Base-by-base conservation (phyloP, 73 alveolate genomes). In the Effrenium voratum region DNA sequence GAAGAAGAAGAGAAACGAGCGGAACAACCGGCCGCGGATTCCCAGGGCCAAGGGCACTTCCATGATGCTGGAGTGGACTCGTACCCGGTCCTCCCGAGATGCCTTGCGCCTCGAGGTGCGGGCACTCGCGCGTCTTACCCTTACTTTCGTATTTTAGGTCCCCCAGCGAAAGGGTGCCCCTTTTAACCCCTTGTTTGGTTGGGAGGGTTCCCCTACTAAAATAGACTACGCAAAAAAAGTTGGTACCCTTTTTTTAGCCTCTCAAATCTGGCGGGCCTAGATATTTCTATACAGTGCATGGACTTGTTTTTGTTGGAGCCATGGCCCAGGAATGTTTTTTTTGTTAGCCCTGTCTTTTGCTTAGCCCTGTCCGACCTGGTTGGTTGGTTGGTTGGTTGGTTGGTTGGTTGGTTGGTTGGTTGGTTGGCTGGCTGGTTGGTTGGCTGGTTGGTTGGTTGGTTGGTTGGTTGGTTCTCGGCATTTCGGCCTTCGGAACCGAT, bases 1-100 rank as follows among this genome's bases (percentile, higher is more conserved):
- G 26, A 52, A 12, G 63, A 19, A 8, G 63, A 52, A 19, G 63
- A 52, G 63, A 52, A 52, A 12, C 63, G 26, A 12, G 63, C 63
- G 19, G 19, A 19, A 52, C 63, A 19, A 52, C 63, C 63, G 63
- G 8, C 26, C 63, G 26, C 26, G 63, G 63, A 52, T 52, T 34
- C 66, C 34, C 15, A 87, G 95, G 95, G 80, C 80, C 47, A 87
- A 87, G 40, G 95, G 63, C 49, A 72, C 46, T 34, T 63, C 85
- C 72, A 45, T 87, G 72, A 63, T 87, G 95, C 49, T 87, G 95
- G 95, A 87, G 52, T 87, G 95, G 95, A 43, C 95, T 13, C 79
- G 80, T 6, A 87, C 84, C 1, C 95, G 95, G 5, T 87, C 95
- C 44, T 72, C 80, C n/a, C 5, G 95, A 5, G 95, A 87, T 45